phyloP scores from a whole-genome alignment of 805 yeast species.

The Starmerella scarabaei region DNA sequence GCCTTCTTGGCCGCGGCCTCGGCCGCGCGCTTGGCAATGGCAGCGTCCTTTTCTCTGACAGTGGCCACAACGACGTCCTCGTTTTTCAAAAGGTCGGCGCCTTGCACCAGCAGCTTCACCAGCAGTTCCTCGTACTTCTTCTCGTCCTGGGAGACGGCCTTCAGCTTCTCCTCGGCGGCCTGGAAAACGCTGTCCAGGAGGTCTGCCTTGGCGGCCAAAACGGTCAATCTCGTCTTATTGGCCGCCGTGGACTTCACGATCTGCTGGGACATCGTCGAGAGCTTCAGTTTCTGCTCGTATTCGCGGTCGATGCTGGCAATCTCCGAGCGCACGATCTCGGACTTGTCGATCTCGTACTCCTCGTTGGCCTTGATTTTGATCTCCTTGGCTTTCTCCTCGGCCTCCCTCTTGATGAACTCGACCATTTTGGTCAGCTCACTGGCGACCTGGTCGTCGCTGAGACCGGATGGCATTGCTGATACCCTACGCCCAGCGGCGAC shows the following conservation, averaged over 20 bases:
- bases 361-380: slow-evolving; percentile 92
- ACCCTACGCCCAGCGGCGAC: not conserved
- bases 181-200: slow-evolving; percentile 63
- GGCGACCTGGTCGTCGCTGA: slow-evolving; percentile 53
- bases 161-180: slow-evolving; percentile 51
- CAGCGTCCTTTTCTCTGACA: slow-evolving; percentile 55
- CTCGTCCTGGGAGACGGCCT: slow-evolving; percentile 41
- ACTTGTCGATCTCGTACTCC: slow-evolving; percentile 96
- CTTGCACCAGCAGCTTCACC: slow-evolving; percentile 67
- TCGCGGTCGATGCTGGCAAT: slow-evolving; percentile 72
- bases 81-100: slow-evolving; percentile 55
- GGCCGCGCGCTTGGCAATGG: slow-evolving; percentile 46
- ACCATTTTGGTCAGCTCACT: slow-evolving; percentile 96
- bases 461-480: slow-evolving; percentile 18
- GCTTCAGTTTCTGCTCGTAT: slow-evolving; percentile 74
- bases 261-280: slow-evolving; percentile 85
- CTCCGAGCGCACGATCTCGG: slow-evolving; percentile 85
- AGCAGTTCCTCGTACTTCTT: slow-evolving; percentile 54
- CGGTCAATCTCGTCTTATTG: slow-evolving; percentile 87
- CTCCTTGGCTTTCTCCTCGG: slow-evolving; percentile 96
- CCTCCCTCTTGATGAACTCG: slow-evolving; percentile 97
- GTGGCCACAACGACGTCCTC: slow-evolving; percentile 41
- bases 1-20: slow-evolving; percentile 50
- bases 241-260: slow-evolving; percentile 90
- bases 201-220: slow-evolving; percentile 73